phyloP scores from a whole-genome alignment of 768 basidiomycete genomes.

The Amanita jacksonii region DNA sequence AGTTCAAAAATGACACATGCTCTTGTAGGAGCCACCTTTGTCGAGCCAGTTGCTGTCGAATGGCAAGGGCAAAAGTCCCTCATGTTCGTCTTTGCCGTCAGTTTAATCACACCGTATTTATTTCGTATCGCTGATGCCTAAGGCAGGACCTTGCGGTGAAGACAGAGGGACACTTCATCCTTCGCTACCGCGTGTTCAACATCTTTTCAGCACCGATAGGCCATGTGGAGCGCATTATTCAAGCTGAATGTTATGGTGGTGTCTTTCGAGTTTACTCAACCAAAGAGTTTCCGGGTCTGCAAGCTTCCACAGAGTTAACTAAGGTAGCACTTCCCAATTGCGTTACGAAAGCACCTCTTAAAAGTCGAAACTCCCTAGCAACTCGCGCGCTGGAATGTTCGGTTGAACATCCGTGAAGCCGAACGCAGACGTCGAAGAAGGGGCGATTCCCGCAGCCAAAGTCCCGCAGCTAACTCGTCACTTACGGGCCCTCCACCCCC shows the following conservation, averaged over 20 bases:
- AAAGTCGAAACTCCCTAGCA: slow-evolving; percentile 27
- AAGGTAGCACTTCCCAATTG: slow-evolving; percentile 31
- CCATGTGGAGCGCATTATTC: slow-evolving; percentile 30
- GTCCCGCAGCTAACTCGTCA: slow-evolving; percentile 2
- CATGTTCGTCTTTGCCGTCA: slow-evolving; percentile 57
- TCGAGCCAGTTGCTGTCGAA: slow-evolving; percentile 45
- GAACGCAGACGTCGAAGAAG: slow-evolving; percentile 44
- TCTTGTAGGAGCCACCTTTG: slow-evolving; percentile 53
- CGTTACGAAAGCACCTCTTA: neutral
- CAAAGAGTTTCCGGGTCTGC: slow-evolving; percentile 61
- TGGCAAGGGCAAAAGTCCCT: slow-evolving; percentile 46
- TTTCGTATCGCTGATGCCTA: neutral
- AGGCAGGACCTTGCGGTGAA: slow-evolving; percentile 62
- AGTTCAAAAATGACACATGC: slow-evolving; percentile 39
- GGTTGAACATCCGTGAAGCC: slow-evolving; percentile 49
- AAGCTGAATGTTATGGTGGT: slow-evolving; percentile 59
- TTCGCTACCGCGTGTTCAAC: slow-evolving; percentile 60
- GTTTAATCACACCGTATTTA: slow-evolving; percentile 15
- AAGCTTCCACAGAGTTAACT: slow-evolving; percentile 56
- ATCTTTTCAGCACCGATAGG: slow-evolving; percentile 33
- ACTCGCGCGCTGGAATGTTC: slow-evolving; percentile 46
- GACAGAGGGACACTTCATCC: slow-evolving; percentile 53
- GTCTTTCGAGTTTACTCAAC: slow-evolving; percentile 59
- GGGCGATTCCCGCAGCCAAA: slow-evolving; percentile 16
- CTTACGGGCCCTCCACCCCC: neutral